A percentile compares a stretch with the other conserved stretches of the same genome.
Conservation (phyloP, 495 filamentous ascomycete species). For the Talaromyces stipitatus region DNA sequence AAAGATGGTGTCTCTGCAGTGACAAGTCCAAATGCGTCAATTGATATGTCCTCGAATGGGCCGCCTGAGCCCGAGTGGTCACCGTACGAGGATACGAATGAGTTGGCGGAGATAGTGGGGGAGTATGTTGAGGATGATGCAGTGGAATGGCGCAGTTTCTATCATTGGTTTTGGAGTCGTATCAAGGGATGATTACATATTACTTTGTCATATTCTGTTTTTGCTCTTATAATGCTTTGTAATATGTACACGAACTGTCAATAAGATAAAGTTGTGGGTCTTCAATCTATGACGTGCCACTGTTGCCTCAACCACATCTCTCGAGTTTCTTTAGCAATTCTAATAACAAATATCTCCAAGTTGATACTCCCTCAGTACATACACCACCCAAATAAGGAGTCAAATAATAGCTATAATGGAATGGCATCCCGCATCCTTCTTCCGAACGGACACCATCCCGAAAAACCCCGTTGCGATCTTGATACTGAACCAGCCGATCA, state of each 20-base stretch:
- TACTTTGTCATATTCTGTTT: too few relatives aligned
- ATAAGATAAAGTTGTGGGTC: background rate
- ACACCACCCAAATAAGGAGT: background rate
- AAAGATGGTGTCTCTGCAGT: conserved; percentile 20
- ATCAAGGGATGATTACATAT: conserved; percentile 3
- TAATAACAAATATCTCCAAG: too few relatives aligned
- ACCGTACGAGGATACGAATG: conserved; percentile 25
- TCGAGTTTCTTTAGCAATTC: background rate
- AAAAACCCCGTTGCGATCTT: conserved; percentile 49
- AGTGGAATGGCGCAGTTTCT: conserved; percentile 32
- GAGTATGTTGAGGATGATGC: conserved; percentile 43
- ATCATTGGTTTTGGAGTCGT: conserved; percentile 40
- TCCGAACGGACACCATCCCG: conserved; percentile 22
- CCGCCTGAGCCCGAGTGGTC: background rate
- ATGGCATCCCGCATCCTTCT: conserved; percentile 48
- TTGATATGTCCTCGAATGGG: conserved; percentile 27
- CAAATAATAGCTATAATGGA: conserved; percentile 15
- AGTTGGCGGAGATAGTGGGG: conserved; percentile 38
- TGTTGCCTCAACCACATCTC: background rate
- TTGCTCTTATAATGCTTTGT: too few relatives aligned
- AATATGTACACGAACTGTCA: background rate
- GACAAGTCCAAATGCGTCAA: conserved; percentile 20
- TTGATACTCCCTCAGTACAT: background rate
- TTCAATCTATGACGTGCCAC: background rate
- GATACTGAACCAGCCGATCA: conserved; percentile 66